A percentile compares a stretch with the other conserved stretches of the same genome.
phyloP scores from a whole-genome alignment of 352 stramenopile genomes.

The Phytopythium oedochilum region DNA sequence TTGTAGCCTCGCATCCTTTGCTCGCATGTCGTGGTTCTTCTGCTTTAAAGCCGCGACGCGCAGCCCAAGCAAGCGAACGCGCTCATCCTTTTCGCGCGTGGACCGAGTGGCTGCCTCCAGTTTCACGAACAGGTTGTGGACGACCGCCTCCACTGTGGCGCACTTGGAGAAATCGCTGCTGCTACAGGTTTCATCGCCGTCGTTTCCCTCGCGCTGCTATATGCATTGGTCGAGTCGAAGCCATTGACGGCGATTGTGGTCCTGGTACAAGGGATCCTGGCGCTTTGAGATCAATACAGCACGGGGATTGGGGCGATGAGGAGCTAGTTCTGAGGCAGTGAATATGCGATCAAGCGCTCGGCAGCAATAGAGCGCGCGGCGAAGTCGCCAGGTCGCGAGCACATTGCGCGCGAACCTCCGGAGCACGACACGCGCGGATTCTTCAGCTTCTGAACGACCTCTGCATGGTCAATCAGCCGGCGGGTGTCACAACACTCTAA shows the following conservation, averaged over 20 bases:
- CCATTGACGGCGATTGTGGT: neutral
- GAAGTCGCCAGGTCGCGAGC: conserved; percentile 10
- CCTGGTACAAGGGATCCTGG: neutral
- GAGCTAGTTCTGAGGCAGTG: neutral
- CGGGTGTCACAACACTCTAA: neutral
- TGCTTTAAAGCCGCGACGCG: conserved; percentile 10
- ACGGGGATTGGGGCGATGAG: neutral
- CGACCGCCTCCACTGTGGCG: conserved; percentile 26
- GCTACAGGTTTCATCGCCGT: conserved; percentile 1
- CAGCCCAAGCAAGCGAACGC: conserved; percentile 19
- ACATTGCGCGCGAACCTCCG: conserved; percentile 12
- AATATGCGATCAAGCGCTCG: conserved; percentile 14
- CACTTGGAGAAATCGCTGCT: conserved; percentile 13
- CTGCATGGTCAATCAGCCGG: neutral
- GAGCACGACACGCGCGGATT: conserved; percentile 4
- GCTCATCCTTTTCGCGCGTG: conserved; percentile 7
- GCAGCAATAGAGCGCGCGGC: conserved; percentile 6
- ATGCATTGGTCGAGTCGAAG: neutral
- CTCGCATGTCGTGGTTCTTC: conserved; percentile 10
- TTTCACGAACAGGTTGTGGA: conserved; percentile 22
- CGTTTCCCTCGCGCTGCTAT: conserved; percentile 3
- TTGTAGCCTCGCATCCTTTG: neutral
- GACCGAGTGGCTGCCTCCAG: conserved; percentile 9
- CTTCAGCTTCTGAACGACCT: neutral
- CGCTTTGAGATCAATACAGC: neutral